Evolutionary conservation across 2,329 filamentous ascomycete genomes (phyloP).

Genomic region (Pestalotiopsis sp.): DNA sequence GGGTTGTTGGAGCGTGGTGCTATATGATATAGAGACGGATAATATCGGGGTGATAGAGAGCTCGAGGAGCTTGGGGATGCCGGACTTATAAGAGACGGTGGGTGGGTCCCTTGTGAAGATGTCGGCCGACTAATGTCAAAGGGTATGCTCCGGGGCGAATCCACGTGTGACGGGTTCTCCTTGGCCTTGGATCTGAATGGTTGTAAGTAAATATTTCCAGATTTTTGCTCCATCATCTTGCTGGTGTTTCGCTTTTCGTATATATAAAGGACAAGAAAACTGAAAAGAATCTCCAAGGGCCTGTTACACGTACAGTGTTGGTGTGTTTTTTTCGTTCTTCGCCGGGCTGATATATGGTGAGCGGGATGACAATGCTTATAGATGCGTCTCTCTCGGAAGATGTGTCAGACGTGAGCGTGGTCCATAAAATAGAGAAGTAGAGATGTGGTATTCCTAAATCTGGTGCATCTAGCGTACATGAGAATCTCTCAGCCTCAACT

Average conservation of each 20-base stretch:
- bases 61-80: constrained; percentile 23
- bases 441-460: constrained; percentile 15
- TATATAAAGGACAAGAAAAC: constrained; percentile 12
- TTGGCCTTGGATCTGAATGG: constrained; percentile 28
- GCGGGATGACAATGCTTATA: constrained; percentile 8
- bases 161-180: constrained; percentile 22
- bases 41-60: constrained; percentile 25
- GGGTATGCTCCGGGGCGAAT: constrained; percentile 22
- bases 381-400: neutral
- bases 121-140: constrained; percentile 22
- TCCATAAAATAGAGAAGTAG: constrained; percentile 9
- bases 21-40: constrained; percentile 27
- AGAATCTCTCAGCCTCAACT: constrained; percentile 15
- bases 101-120: constrained; percentile 24
- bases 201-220: constrained; percentile 29
- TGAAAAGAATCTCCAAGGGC: constrained; percentile 15
- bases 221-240: constrained; percentile 20
- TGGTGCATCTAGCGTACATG: constrained; percentile 11
- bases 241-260: constrained; percentile 23
- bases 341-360: constrained; percentile 4
- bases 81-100: constrained; percentile 30
- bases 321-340: neutral
- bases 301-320: constrained; percentile 22
- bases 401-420: neutral
- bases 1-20: constrained; percentile 14